Evolutionary conservation across 1,139 yeast genomes (phyloP), one percentile per base, ranked within the genome.

Genomic region (Magnusiomyces magnusii): DNA sequence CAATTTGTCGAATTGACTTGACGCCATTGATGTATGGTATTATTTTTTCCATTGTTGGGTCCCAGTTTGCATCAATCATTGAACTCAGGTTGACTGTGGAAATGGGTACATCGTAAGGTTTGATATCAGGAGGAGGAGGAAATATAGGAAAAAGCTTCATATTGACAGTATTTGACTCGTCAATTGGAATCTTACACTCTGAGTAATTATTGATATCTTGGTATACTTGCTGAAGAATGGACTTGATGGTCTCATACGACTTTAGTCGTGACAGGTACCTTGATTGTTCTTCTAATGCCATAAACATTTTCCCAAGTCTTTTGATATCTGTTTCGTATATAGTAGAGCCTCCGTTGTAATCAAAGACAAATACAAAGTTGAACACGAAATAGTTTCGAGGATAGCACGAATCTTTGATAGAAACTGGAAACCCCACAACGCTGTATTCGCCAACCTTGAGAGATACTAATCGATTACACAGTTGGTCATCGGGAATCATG

Each of bases 161-260:
- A 72, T 95, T 96, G 42, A 93, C 89, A 1, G 95, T 86, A 69
- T 89, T 93, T 28, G 96, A 86, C 55, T 85, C 85, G 68, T 93
- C 97, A 55, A 93, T 82, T 0, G 98, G 97, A 36, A 95, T 92
- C 71, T 92, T 82, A 73, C 99, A 95, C 70, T 95, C 99, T 0
- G 97, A 89, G 72, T 91, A 93, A 69, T 88, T 90, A 73, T 93
- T 95, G 66, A 95, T 78, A 71, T 95, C 99, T 71, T 91, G 97
- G 68, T 80, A 91, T 23, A 95, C 82, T 69, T 95, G 97, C 69
- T 90, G 91, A 42, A 93, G 83, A 59, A 93, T 77, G 63, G 90
- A 87, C 65, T 86, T 89, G 55, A 93, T 83, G 1, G 91, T 85
- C 10, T 84, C 63, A n/a, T 67, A 57, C 17, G 62, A 57, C 9